Conservation (phyloP, 176 grass and related monocot species). For the Rhynchospora tenuis region DNA sequence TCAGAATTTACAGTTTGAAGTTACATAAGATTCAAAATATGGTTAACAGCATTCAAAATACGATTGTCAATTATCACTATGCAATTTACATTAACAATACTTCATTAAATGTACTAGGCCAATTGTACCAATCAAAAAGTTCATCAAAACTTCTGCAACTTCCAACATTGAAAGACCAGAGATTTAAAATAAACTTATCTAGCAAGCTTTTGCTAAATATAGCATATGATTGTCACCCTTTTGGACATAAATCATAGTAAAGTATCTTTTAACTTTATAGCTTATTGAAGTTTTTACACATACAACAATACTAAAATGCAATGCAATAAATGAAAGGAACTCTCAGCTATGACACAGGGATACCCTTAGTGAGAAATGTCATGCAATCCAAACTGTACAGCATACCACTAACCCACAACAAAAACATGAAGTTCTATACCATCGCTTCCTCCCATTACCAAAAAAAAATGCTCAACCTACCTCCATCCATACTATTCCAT, state of each 20-base stretch:
- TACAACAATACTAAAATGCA: neutral
- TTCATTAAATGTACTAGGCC: neutral
- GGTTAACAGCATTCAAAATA: neutral
- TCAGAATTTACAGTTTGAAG: neutral
- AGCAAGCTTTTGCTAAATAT: neutral
- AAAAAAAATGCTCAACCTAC: neutral
- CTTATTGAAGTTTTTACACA: neutral
- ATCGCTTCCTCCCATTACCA: neutral
- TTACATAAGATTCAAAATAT: neutral
- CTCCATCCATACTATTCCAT: neutral
- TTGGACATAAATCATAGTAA: neutral
- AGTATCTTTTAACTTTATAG: neutral
- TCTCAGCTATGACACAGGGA: neutral
- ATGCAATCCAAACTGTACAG: neutral
- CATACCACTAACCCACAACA: neutral
- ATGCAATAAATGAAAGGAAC: neutral
- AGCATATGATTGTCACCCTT: neutral
- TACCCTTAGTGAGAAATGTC: neutral
- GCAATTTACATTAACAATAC: constrained; percentile 5
- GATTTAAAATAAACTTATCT: neutral
- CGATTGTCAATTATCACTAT: neutral
- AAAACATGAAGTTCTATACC: neutral
- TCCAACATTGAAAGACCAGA: neutral
- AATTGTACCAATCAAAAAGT: neutral
- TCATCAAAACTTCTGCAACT: neutral